Evolutionary conservation across 176 grass and related monocot species (phyloP), one percentile per base, ranked within the genome.

Genomic region (Typha latifolia): DNA sequence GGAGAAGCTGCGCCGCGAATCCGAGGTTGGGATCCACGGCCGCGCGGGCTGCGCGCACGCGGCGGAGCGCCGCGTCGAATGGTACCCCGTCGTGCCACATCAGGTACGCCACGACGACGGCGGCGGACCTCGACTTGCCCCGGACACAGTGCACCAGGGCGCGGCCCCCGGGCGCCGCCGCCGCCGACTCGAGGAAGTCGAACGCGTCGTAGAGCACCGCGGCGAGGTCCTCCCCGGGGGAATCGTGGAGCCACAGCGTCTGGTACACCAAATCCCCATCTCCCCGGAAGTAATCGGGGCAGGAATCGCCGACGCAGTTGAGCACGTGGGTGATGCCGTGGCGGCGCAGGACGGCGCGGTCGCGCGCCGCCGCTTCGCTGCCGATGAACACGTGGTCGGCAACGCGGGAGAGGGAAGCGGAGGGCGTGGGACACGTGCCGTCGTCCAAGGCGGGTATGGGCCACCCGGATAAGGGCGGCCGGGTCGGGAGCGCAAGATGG

Each of bases 201-300:
- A 85, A 85, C 50, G 77, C 77, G 61, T 85, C 82, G 53, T 85
- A 85, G 10, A 85, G 68, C 26, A 85, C 70, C 4, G 77, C 71
- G 49, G 73, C 62, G 61, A 85, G 72, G 69, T 85, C 82, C 63
- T 85, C 82, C 4, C 67, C 77, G 5, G 82, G 82, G 15, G 82
- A 80, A 32, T 85, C 82, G 20, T 80, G 77, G 47, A 85, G 69
- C 77, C 82, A 85, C 61, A 85, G 77, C 51, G 82, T 85, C 47
- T 61, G 51, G 66, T 85, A 85, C 27, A 63, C 67, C 50, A 85
- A 63, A 12, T 66, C 57, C 13, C 29, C 62, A 49, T 85, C 82
- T 5, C 51, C 66, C 6, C 77, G 82, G 67, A 81, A 85, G 68
- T 77, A 72, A 47, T 85, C 72, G 1, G 77, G 77, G 72, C 77